Evolutionary conservation across 108 stramenopile genomes (phyloP).

Genomic region (Cyclotella choctawhatcheeana): DNA sequence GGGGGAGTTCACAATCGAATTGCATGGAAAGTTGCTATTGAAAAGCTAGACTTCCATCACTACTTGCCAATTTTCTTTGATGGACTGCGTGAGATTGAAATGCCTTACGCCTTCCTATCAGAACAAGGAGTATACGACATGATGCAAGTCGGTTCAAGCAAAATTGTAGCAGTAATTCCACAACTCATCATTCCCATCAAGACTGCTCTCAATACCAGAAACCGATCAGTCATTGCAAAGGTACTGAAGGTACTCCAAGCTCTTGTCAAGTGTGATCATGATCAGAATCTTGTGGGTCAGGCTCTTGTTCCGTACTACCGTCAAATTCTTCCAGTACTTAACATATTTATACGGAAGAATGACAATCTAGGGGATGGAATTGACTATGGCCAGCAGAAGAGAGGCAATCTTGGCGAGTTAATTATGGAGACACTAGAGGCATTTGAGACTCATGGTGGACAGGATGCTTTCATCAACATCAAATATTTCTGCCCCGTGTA

Average conservation of each 20-base stretch:
- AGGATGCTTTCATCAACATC: constrained; percentile 91
- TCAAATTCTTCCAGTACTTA: constrained; percentile 88
- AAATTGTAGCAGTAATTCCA: constrained; percentile 88
- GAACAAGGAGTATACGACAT: constrained; percentile 92
- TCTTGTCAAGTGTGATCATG: constrained; percentile 84
- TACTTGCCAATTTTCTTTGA: constrained; percentile 93
- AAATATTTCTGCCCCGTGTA: constrained; percentile 81
- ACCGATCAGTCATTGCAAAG: constrained; percentile 84
- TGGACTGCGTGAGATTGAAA: constrained; percentile 87
- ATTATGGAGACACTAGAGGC: constrained; percentile 85
- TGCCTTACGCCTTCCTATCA: constrained; percentile 88
- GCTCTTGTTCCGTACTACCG: constrained; percentile 92
- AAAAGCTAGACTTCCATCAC: constrained; percentile 89
- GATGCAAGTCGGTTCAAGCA: constrained; percentile 71
- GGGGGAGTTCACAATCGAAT: constrained; percentile 79
- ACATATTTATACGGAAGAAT: constrained; percentile 76
- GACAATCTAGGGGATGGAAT: constrained; percentile 86
- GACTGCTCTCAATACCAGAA: constrained; percentile 87
- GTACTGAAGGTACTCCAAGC: constrained; percentile 88
- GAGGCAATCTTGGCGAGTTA: constrained; percentile 79
- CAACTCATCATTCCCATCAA: constrained; percentile 91
- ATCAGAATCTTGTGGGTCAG: constrained; percentile 80
- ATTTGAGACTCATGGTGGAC: constrained; percentile 84
- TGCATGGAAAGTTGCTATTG: constrained; percentile 88
- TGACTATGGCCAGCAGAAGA: constrained; percentile 84